phyloP scores from a whole-genome alignment of 768 basidiomycete species.

The Tubosaeta brunneosetosa region DNA sequence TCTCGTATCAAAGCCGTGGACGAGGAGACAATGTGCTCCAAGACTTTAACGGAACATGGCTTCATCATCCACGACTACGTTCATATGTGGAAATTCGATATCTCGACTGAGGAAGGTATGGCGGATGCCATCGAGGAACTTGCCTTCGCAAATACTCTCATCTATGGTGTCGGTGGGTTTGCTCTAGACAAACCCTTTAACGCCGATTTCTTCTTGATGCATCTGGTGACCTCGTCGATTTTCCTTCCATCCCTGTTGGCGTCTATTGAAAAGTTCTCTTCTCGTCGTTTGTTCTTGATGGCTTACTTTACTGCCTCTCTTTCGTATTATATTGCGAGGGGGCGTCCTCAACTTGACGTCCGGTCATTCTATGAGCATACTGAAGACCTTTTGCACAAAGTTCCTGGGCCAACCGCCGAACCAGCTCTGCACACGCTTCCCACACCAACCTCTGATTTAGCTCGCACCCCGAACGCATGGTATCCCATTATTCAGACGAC shows the following conservation, averaged over 20 bases:
- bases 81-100: constrained; percentile 42
- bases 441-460: constrained; percentile 30
- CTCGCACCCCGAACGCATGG: constrained; percentile 52
- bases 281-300: constrained; percentile 22
- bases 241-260: constrained; percentile 52
- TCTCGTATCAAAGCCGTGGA: constrained; percentile 15
- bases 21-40: constrained; percentile 30
- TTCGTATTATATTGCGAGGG: constrained; percentile 30
- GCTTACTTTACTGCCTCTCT: constrained; percentile 27
- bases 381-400: constrained; percentile 32
- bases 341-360: constrained; percentile 31
- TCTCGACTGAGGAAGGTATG: constrained; percentile 33
- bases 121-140: constrained; percentile 59
- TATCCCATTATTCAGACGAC: constrained; percentile 48
- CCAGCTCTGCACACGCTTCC: constrained; percentile 28
- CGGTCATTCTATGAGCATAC: constrained; percentile 28
- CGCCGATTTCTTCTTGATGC: constrained; percentile 67
- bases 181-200: constrained; percentile 45
- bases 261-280: constrained; percentile 25
- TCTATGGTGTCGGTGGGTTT: constrained; percentile 61
- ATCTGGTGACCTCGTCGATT: constrained; percentile 62
- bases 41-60: constrained; percentile 30
- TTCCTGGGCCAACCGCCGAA: constrained; percentile 15
- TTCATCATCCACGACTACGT: constrained; percentile 39
- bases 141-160: constrained; percentile 47